Evolutionary conservation across 2,329 filamentous ascomycete genomes (phyloP), one percentile per base, ranked within the genome.

Genomic region (Amphichorda felina): DNA sequence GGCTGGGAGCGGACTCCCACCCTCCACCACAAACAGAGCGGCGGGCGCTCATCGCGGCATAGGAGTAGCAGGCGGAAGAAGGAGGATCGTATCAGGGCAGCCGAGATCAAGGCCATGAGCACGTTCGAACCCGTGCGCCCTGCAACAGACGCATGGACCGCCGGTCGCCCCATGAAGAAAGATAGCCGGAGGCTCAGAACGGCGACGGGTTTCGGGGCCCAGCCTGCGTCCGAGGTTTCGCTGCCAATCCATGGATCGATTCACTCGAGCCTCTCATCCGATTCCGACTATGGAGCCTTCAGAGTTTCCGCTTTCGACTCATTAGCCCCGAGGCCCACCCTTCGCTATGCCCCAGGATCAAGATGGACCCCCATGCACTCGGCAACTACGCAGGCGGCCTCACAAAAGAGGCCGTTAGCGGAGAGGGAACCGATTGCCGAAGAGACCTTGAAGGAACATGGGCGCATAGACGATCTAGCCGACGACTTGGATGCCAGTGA

Each of bases 51-150:
- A 19, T 59, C 73, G 35, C 73, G 78, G 40, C 78, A 79, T 41
- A 85, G 77, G 50, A 82, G 82, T 28, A 87, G 76, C 63, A 93
- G 29, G 59, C 75, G 80, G 47, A 78, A 79, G 48, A 79, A 80
- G 45, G 70, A 81, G 42, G 83, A 93, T 42, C 74, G 76, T 51
- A 70, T 81, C 39, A 73, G 89, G 38, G 88, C 94, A 57, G 84
- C 84, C 42, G 86, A 94, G 58, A 87, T 95, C 50, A 83, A 79
- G 51, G 78, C 84, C 36, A 84, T 95, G 82, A 82, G 75, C 50
- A 73, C 75, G 28, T 72, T 70, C 41, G 71, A 79, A 45, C 77
- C 83, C 5, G 61, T 77, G 36, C 73, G 82, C 35, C 68, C 78
- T 5, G 69, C 70, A 9, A 68, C 70, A 33, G 70, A 78, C 40